Percentiles rank a stretch among this genome's conserved stretches.
These are phyloP conservation scores for Aspergillus kassunensis DNA, from an alignment of 495 filamentous ascomycete genomes.

Conservation along the genomic window DNA sequence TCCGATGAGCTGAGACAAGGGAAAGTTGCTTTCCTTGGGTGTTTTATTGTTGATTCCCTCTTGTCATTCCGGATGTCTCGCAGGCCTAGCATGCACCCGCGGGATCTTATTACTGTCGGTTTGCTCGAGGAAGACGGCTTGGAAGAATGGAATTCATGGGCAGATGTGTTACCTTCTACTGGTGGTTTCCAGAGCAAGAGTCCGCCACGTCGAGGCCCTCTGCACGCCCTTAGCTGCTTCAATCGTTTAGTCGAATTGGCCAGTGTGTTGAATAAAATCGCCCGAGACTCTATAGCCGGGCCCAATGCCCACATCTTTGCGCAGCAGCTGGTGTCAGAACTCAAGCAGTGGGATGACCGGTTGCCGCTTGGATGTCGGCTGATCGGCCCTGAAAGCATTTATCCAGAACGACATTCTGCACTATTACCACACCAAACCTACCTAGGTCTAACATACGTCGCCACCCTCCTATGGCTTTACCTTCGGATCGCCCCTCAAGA, in stretches of 20 bases:
- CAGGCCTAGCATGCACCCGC: conserved; percentile 49
- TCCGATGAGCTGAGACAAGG: conserved; percentile 41
- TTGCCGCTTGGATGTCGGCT: conserved; percentile 41
- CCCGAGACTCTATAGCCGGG: conserved; percentile 30
- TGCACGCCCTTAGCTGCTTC: conserved; percentile 59
- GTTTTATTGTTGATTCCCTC: conserved; percentile 63
- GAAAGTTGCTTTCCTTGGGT: conserved; percentile 55
- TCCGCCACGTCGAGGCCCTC: conserved; percentile 46
- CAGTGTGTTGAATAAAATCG: conserved; percentile 44
- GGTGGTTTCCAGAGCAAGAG: conserved; percentile 25
- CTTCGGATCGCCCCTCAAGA: conserved; percentile 34
- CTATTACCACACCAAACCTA: conserved; percentile 50
- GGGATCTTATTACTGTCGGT: conserved; percentile 42
- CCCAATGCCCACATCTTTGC: conserved; percentile 31
- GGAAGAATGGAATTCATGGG: conserved; percentile 73
- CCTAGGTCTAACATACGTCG: conserved; percentile 42
- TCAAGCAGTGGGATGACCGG: conserved; percentile 39
- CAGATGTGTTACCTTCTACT: conserved; percentile 46
- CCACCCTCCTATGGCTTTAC: conserved; percentile 45
- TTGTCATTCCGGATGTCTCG: conserved; percentile 53
- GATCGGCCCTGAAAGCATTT: conserved; percentile 39
- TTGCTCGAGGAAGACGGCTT: conserved; percentile 58
- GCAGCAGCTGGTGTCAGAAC: conserved; percentile 40
- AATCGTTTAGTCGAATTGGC: conserved; percentile 52
- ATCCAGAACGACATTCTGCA: conserved; percentile 40